phyloP scores from a whole-genome alignment of 805 yeast species.

The Saccharomyces kudriavzevii region DNA sequence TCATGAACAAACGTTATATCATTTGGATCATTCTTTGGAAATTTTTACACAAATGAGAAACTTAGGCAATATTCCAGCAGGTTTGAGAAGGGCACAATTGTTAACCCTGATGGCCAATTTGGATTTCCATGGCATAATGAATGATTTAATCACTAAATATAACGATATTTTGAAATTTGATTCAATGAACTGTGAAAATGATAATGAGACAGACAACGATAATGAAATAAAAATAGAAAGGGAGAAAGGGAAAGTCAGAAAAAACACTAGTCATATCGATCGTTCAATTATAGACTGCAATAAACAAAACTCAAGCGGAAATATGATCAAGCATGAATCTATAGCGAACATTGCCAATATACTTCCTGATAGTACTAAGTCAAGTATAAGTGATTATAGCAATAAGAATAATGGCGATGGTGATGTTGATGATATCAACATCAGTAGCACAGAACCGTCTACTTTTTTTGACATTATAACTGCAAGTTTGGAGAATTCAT shows the following conservation, averaged over 20 bases:
- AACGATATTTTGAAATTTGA: constrained; percentile 32
- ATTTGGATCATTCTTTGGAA: constrained; percentile 61
- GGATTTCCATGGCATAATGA: constrained; percentile 62
- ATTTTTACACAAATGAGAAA: constrained; percentile 70
- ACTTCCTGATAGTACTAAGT: not conserved
- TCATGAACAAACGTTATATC: constrained; percentile 64
- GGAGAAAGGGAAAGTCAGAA: not conserved
- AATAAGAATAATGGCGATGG: not conserved
- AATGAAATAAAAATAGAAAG: not conserved
- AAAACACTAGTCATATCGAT: not conserved
- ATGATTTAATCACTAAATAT: constrained; percentile 47
- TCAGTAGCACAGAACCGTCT: constrained; percentile 8
- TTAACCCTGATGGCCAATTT: constrained; percentile 55
- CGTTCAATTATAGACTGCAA: not conserved
- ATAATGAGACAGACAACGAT: constrained; percentile 10
- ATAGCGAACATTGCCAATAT: not conserved
- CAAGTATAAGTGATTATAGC: not conserved
- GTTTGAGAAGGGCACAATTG: constrained; percentile 62
- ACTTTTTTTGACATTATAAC: constrained; percentile 13
- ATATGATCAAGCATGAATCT: not conserved
- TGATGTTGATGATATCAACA: not conserved
- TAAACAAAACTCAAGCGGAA: not conserved
- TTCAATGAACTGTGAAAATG: constrained; percentile 11
- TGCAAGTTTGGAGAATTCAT: constrained; percentile 11
- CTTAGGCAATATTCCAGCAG: constrained; percentile 75